phyloP scores from a whole-genome alignment of 148 eudicot genomes.

The Dysphania ambrosioides region DNA sequence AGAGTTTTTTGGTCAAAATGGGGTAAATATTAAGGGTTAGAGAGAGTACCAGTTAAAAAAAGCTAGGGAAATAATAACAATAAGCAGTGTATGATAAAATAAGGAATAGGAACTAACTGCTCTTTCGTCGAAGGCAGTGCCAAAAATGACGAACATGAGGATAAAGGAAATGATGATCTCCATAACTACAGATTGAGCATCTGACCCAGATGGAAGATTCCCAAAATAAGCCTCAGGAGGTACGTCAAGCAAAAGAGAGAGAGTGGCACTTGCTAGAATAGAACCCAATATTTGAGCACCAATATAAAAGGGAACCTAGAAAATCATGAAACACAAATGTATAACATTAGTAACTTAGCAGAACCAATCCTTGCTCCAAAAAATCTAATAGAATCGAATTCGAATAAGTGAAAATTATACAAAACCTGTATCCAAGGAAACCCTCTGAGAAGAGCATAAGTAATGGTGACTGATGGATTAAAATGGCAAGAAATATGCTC shows the following conservation, averaged over 20 bases:
- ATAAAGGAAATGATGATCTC: conserved; percentile 53
- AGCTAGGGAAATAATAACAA: background rate
- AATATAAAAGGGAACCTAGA: conserved; percentile 56
- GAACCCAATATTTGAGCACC: conserved; percentile 51
- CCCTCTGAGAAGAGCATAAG: conserved; percentile 44
- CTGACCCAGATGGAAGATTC: conserved; percentile 49
- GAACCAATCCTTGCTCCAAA: background rate
- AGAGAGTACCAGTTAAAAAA: too few relatives aligned
- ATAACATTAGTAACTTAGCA: background rate
- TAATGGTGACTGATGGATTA: conserved; percentile 52
- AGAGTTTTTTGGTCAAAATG: too few relatives aligned
- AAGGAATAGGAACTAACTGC: conserved; percentile 30
- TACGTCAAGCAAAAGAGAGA: conserved; percentile 39
- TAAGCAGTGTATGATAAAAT: too few relatives aligned
- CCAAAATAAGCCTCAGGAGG: conserved; percentile 38
- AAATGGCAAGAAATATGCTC: conserved; percentile 59
- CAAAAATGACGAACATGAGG: conserved; percentile 66
- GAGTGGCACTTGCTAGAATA: conserved; percentile 48
- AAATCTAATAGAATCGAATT: background rate
- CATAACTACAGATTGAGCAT: conserved; percentile 38
- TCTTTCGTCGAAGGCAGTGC: conserved; percentile 59
- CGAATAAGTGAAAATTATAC: background rate
- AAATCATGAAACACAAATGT: background rate
- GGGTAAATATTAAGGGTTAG: too few relatives aligned
- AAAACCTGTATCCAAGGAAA: conserved; percentile 44